Evolutionary conservation across 352 stramenopile species (phyloP).

Genomic region (Phytophthora nicotianae): DNA sequence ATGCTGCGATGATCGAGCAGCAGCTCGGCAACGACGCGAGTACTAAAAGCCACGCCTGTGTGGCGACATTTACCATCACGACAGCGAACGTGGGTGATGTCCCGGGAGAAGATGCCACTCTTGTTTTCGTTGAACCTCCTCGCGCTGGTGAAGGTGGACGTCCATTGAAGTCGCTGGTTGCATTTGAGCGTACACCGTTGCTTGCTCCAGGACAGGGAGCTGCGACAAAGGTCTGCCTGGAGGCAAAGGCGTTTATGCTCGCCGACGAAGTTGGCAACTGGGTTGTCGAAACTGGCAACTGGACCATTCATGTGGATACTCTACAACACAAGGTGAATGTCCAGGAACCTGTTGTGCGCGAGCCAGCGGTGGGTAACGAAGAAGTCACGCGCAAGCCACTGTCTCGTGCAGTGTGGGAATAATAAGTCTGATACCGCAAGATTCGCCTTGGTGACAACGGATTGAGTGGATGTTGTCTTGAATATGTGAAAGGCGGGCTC

Average conservation of each 20-base stretch:
- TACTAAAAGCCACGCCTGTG: slow-evolving; percentile 17
- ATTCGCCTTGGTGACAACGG: no score
- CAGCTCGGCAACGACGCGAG: slow-evolving; percentile 6
- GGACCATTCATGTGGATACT: slow-evolving; percentile 42
- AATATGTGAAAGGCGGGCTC: no score
- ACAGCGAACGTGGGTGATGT: slow-evolving; percentile 52
- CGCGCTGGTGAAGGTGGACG: slow-evolving; percentile 30
- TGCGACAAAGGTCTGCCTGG: slow-evolving; percentile 42
- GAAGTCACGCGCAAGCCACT: slow-evolving; percentile 23
- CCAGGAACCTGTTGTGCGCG: not conserved
- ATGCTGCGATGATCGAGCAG: slow-evolving; percentile 14
- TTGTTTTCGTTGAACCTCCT: slow-evolving; percentile 45
- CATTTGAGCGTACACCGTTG: slow-evolving; percentile 58
- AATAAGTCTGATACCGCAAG: not conserved
- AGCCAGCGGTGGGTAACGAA: slow-evolving; percentile 4
- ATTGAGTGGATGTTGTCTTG: no score
- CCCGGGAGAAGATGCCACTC: slow-evolving; percentile 48
- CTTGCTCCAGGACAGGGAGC: slow-evolving; percentile 32
- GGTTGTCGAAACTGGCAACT: slow-evolving; percentile 43
- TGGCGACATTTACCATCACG: slow-evolving; percentile 34
- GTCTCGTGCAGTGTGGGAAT: slow-evolving; percentile 20
- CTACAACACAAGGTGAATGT: slow-evolving; percentile 40
- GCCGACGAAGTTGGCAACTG: slow-evolving; percentile 44
- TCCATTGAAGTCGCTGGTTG: slow-evolving; percentile 57
- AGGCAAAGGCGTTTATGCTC: slow-evolving; percentile 43